Conservation (phyloP, 192 early-diverging fungal genomes). For the Linderina pennispora region DNA sequence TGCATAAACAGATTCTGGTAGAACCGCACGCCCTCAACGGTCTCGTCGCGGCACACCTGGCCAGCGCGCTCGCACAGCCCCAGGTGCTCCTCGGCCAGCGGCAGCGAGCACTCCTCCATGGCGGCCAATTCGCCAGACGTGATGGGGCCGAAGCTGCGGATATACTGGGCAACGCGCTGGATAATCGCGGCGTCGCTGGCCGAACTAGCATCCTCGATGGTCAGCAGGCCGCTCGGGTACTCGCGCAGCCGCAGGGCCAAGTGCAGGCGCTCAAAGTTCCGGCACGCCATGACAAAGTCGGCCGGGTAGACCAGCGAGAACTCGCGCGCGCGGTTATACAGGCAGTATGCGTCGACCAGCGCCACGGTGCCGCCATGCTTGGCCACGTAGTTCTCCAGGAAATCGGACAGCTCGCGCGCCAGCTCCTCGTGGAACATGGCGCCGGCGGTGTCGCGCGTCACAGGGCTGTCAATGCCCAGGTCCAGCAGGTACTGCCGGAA, state of each 20-base stretch:
- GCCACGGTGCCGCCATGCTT: constrained; percentile 69
- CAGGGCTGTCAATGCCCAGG: constrained; percentile 85
- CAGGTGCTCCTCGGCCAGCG: constrained; percentile 46
- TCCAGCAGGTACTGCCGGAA: constrained; percentile 65
- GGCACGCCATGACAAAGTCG: constrained; percentile 80
- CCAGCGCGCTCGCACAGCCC: constrained; percentile 72
- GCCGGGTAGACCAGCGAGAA: constrained; percentile 84
- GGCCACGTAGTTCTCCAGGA: constrained; percentile 62
- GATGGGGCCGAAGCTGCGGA: constrained; percentile 50
- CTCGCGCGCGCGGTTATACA: constrained; percentile 93
- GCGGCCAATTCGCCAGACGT: constrained; percentile 68
- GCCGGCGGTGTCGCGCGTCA: constrained; percentile 87
- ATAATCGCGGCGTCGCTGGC: constrained; percentile 66
- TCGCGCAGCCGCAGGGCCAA: constrained; percentile 70
- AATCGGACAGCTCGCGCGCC: constrained; percentile 79
- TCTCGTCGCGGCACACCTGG: constrained; percentile 82
- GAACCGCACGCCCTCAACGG: constrained; percentile 75
- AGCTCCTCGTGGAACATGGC: constrained; percentile 83
- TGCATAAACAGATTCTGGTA: constrained; percentile 63
- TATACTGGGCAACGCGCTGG: constrained; percentile 47
- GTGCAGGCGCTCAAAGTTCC: constrained; percentile 57
- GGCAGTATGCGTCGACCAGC: constrained; percentile 85
- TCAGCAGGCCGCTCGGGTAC: constrained; percentile 77
- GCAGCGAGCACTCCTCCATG: constrained; percentile 38
- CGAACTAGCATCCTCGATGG: constrained; percentile 56